These are phyloP conservation scores for Eucalyptus polybractea DNA, from an alignment of 345 rosid genomes.

Conservation along the genomic window DNA sequence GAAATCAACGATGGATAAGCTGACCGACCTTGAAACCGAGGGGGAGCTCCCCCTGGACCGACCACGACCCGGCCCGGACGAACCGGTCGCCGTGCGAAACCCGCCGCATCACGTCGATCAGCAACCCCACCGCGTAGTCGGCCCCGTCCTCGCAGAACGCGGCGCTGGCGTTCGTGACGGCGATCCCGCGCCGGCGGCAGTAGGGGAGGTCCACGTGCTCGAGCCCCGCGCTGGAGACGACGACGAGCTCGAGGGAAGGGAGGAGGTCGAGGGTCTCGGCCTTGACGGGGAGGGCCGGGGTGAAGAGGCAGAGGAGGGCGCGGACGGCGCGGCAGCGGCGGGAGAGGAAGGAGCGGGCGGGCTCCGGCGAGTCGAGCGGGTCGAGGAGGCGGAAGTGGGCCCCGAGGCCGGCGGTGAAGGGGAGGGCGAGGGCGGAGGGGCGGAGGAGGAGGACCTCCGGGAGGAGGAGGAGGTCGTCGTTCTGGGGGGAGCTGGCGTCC, in stretches of 20 bases:
- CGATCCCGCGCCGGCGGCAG: conserved; percentile 22
- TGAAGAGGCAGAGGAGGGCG: conserved; percentile 18
- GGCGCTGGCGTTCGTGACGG: conserved; percentile 17
- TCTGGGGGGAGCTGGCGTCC: background rate
- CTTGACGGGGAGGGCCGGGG: background rate
- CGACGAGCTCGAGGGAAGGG: conserved; percentile 18
- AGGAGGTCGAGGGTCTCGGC: conserved; percentile 9
- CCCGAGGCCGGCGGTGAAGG: background rate
- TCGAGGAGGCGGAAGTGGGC: conserved; percentile 4
- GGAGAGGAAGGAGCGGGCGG: conserved; percentile 7
- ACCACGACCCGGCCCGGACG: conserved; percentile 16
- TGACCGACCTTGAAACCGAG: conserved; percentile 23
- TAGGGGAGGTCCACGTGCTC: conserved; percentile 29
- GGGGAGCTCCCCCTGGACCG: background rate
- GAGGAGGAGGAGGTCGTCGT: background rate
- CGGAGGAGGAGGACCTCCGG: conserved; percentile 19
- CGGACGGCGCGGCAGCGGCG: background rate
- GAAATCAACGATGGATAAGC: background rate
- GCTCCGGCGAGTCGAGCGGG: conserved; percentile 4
- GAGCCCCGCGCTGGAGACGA: conserved; percentile 19
- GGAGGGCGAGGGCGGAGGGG: background rate
- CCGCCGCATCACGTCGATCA: conserved; percentile 24
- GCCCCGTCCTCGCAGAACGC: conserved; percentile 30
- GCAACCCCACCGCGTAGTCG: conserved; percentile 20
- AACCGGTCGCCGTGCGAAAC: conserved; percentile 14